These are phyloP conservation scores for Beauveria caledonica DNA, from an alignment of 2,329 filamentous ascomycete species.

Conservation along the genomic window DNA sequence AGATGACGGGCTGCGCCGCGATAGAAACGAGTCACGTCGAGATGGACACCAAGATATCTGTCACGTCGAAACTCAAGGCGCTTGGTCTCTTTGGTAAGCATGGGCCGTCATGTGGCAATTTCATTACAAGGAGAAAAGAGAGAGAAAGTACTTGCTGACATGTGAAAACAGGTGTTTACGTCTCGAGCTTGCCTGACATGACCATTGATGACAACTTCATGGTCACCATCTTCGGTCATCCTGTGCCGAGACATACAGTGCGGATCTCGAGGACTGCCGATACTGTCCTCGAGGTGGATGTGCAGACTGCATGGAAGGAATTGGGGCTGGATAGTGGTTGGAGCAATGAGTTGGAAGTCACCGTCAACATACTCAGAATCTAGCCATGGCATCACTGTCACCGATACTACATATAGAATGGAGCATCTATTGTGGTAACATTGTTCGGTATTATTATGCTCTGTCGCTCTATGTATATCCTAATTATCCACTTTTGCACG, in stretches of 20 bases:
- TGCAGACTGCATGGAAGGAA: conserved; percentile 68
- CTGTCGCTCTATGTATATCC: neutral
- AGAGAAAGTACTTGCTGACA: no score
- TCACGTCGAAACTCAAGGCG: conserved; percentile 69
- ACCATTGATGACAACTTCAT: conserved; percentile 60
- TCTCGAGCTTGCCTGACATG: conserved; percentile 58
- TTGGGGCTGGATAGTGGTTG: conserved; percentile 62
- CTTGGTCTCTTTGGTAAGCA: conserved; percentile 61
- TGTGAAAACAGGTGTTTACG: conserved; percentile 52
- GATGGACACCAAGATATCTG: conserved; percentile 44
- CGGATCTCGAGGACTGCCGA: conserved; percentile 41
- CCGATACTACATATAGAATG: no score
- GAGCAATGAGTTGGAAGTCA: conserved; percentile 71
- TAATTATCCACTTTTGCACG: neutral
- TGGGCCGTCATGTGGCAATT: neutral
- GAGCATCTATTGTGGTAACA: neutral
- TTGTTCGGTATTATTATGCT: neutral
- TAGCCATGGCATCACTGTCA: neutral
- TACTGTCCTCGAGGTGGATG: conserved; percentile 67
- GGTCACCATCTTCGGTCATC: conserved; percentile 62
- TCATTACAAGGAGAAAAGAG: neutral
- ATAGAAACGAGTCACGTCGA: conserved; percentile 55
- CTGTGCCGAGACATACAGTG: conserved; percentile 61
- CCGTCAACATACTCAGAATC: conserved; percentile 30
- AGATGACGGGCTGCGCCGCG: conserved; percentile 84